Conservation (phyloP, 768 basidiomycete genomes). For the Termitomyces titanicus region DNA sequence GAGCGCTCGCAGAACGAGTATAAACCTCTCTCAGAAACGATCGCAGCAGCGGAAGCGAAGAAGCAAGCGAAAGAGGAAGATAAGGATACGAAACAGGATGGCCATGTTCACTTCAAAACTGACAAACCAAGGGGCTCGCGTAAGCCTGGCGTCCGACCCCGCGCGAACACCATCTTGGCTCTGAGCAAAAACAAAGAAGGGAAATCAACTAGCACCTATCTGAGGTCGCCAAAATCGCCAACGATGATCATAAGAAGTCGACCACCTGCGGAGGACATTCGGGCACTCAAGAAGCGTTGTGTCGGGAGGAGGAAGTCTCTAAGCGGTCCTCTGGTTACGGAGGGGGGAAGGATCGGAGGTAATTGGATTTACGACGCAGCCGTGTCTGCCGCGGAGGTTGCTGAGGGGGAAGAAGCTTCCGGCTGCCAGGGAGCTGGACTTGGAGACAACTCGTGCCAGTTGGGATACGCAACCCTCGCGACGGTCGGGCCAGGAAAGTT, state of each 20-base stretch:
- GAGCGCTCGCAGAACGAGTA: constrained; percentile 52
- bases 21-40: constrained; percentile 47
- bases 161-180: constrained; percentile 29
- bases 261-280: constrained; percentile 16
- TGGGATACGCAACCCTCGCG: neutral
- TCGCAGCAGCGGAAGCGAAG: constrained; percentile 12
- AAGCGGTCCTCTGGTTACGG: constrained; percentile 25
- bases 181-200: constrained; percentile 15
- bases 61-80: neutral
- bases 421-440: neutral
- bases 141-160: constrained; percentile 22
- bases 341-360: constrained; percentile 18
- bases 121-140: constrained; percentile 18
- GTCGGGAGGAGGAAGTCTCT: constrained; percentile 47
- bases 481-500: neutral
- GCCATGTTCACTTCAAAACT: constrained; percentile 25
- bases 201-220: neutral
- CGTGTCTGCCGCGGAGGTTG: constrained; percentile 38
- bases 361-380: constrained; percentile 52
- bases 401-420: neutral
- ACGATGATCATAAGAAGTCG: constrained; percentile 1
- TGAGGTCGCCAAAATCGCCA: constrained; percentile 7
- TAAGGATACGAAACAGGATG: constrained; percentile 7
- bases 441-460: neutral
- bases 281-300: constrained; percentile 54